Evolutionary conservation across 345 rosid genomes (phyloP), one percentile per base, ranked within the genome.

Genomic region (Aethionema arabicum): DNA sequence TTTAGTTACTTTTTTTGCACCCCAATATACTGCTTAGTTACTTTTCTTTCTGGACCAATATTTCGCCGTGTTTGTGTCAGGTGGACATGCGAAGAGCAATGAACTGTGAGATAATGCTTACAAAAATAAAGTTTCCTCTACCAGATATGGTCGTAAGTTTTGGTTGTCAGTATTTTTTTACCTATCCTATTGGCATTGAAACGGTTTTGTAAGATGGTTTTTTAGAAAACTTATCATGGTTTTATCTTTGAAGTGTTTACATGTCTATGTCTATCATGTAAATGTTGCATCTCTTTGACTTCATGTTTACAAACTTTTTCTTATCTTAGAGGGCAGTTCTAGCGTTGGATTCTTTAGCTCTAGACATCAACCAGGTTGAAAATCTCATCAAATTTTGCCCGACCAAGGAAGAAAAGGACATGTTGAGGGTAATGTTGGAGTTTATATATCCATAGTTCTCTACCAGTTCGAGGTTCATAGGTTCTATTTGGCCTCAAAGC

Each of bases 61-160:
- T 49, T 63, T 42, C 38, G 29, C 31, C 49, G 33, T 68, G 44
- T 62, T 69, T 70, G 53, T 54, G 36, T 80, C 80, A 92, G 99
- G 81, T 92, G 77, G 99, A 90, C 79, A 70, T 89, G 81, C 95
- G 97, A 38, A 85, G 96, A 72, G 99, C 99, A 14, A 82, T 89
- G 75, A 90, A 92, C 67, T 92, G 99, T 78, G 99, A 92, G 80
- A 92, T 92, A 75, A 92, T 92, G 99, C 95, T 92, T 63, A 77
- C 99, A 59, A 90, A 89, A 76, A 77, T 92, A 69, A 92, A 92
- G 78, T 73, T 92, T 66, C 99, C 99, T 49, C 80, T 92, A 59
- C 95, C 91, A 8, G 91, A 85, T 62, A 82, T 92, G 97, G 79
- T 92, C 74, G 99, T 92, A 90, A 83, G 97, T 76, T 69, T 48